A percentile compares a stretch with the other conserved stretches of the same genome.
Conservation (phyloP, 257 asterid genomes). For the Solanum commersonii region DNA sequence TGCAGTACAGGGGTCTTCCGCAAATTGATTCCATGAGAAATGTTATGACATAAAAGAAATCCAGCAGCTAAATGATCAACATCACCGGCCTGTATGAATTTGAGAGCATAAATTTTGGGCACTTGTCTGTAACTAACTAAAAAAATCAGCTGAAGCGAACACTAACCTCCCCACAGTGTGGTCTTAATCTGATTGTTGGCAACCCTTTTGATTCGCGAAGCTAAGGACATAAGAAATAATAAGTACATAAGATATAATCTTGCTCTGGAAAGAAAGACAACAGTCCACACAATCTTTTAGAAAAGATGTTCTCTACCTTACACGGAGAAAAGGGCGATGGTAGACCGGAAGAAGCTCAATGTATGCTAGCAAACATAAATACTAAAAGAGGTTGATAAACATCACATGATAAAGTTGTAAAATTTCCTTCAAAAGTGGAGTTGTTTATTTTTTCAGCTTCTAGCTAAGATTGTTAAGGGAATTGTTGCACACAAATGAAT, state of each 20-base stretch:
- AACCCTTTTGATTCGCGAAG: slow-evolving; percentile 91
- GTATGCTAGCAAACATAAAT: background rate
- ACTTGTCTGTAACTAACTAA: background rate
- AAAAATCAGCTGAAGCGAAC: slow-evolving; percentile 12
- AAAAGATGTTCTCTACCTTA: background rate
- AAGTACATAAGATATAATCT: background rate
- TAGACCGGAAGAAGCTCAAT: background rate
- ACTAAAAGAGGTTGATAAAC: background rate
- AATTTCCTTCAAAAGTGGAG: background rate
- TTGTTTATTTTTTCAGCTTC: background rate
- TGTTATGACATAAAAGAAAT: slow-evolving; percentile 78
- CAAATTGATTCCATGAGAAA: slow-evolving; percentile 88
- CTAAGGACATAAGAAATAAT: slow-evolving; percentile 28
- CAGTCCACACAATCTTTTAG: background rate
- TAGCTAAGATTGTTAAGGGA: background rate
- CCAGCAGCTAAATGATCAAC: slow-evolving; percentile 98
- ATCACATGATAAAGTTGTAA: background rate
- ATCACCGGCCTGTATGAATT: slow-evolving; percentile 80
- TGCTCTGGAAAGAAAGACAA: background rate
- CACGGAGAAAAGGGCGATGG: background rate
- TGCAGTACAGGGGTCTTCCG: slow-evolving; percentile 87
- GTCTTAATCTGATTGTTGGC: slow-evolving; percentile 79
- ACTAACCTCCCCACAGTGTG: slow-evolving; percentile 97
- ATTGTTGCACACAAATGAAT: background rate
- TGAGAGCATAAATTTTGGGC: background rate